Base-by-base conservation (phyloP, 306 rosid genomes). In the Betula pendula region DNA sequence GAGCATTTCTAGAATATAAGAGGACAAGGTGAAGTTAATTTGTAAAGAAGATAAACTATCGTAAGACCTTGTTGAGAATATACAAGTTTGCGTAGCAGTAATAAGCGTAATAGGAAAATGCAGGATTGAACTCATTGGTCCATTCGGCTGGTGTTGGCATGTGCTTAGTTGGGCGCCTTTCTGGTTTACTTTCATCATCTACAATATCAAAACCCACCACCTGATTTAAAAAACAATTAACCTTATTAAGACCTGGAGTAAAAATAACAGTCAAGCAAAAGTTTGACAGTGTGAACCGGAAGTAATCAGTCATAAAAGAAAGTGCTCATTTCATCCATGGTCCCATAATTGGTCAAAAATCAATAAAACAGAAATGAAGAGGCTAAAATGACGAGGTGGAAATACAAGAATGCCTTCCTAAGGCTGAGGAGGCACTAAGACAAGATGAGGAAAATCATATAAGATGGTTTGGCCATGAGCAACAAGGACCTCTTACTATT, bases 111-210 rank as follows among this genome's bases (percentile, higher is more conserved):
- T 93, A 93, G 31, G 98, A 89, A 80, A 75, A 93, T 24, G 98
- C 96, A 58, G 95, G 98, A 83, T 93, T 93, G 70, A 91, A 93
- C 58, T 81, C 92, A 84, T 93, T 91, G 2, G 90, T 91, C 98
- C 95, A 91, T 83, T 91, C 87, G 58, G 88, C 85, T 70, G 96
- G 96, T 35, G 92, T 84, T 68, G 89, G 98, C 96, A 93, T 91
- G 88, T 93, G 98, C 89, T 93, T 93, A 65, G 92, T 91, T 29
- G 98, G 96, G n/a, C 88, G 92, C 77, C 96, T 89, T 87, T 93
- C 98, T 56, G 93, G 98, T 84, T 86, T 91, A 79, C 98, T 91
- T 79, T 93, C 98, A 80, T 93, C 98, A 58, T 93, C 95, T 55
- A 91, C 98, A 77, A 93, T 65, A 53, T 93, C 96, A 80, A 91